A percentile compares a stretch with the other conserved stretches of the same genome.
These are phyloP conservation scores for Eimeria praecox DNA, from an alignment of 169 alveolate genomes.

Conservation along the genomic window DNA sequence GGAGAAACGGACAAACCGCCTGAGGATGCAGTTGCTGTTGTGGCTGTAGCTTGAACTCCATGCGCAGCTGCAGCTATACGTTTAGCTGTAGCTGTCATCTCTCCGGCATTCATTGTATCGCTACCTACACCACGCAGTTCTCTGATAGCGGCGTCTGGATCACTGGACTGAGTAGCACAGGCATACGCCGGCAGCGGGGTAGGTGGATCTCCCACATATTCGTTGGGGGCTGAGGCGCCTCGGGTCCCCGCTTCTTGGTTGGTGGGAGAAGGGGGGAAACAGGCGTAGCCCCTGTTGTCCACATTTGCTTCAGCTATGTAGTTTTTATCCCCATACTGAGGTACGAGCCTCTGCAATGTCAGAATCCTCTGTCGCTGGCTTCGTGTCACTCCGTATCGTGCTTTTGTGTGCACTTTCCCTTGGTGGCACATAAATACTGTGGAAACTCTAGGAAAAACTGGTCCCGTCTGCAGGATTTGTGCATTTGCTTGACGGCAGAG, in stretches of 20 bases:
- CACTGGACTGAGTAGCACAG: background rate
- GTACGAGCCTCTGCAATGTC: background rate
- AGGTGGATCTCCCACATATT: background rate
- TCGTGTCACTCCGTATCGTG: background rate
- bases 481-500: background rate
- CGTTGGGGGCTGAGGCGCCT: background rate
- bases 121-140: background rate
- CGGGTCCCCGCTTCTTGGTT: background rate
- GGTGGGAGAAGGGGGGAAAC: background rate
- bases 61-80: background rate
- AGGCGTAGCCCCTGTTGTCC: background rate
- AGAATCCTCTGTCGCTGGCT: background rate
- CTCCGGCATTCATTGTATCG: background rate
- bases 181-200: background rate
- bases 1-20: background rate
- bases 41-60: background rate
- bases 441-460: background rate
- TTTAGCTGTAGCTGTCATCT: background rate
- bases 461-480: background rate
- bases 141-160: background rate
- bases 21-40: background rate
- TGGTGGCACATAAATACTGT: background rate
- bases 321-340: background rate
- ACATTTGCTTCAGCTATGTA: background rate
- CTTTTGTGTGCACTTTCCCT: background rate